Percentiles rank a stretch among this genome's conserved stretches.
Evolutionary conservation across 2,329 filamentous ascomycete species (phyloP).

Genomic region (Penicillium sp.): DNA sequence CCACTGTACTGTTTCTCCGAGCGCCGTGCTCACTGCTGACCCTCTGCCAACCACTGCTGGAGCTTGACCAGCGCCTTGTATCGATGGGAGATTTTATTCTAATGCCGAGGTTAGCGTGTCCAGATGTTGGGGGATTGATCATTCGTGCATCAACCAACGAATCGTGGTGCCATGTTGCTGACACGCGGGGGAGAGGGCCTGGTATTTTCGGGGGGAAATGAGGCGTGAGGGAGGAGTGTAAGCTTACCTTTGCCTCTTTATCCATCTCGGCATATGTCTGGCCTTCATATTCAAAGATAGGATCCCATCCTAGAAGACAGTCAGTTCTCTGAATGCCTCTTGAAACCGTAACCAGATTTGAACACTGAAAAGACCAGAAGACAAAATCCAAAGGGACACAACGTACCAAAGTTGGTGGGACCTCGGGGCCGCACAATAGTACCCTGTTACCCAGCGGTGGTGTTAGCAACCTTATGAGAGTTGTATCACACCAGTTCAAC

Average conservation of each 20-base stretch:
- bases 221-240: too few species aligned
- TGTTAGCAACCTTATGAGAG: too few species aligned
- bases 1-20: too few species aligned
- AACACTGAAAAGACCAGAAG: too few species aligned
- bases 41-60: constrained; percentile 66
- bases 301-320: constrained; percentile 70
- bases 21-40: constrained; percentile 13
- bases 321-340: too few species aligned
- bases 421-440: constrained; percentile 82
- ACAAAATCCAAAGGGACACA: background rate
- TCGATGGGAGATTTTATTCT: constrained; percentile 88
- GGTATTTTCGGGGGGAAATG: background rate
- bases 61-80: constrained; percentile 81
- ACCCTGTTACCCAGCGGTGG: constrained; percentile 43
- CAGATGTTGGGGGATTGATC: too few species aligned
- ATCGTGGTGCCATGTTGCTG: too few species aligned
- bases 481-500: too few species aligned
- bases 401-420: constrained; percentile 71
- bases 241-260: constrained; percentile 71
- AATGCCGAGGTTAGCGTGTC: too few species aligned
- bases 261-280: constrained; percentile 96
- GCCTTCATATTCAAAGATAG: constrained; percentile 89
- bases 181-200: background rate
- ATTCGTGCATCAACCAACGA: too few species aligned
- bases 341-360: too few species aligned